Percentiles rank a stretch among this genome's conserved stretches.
These are phyloP conservation scores for Berkeleyomyces rouxiae DNA, from an alignment of 2,329 filamentous ascomycete species.

Conservation along the genomic window DNA sequence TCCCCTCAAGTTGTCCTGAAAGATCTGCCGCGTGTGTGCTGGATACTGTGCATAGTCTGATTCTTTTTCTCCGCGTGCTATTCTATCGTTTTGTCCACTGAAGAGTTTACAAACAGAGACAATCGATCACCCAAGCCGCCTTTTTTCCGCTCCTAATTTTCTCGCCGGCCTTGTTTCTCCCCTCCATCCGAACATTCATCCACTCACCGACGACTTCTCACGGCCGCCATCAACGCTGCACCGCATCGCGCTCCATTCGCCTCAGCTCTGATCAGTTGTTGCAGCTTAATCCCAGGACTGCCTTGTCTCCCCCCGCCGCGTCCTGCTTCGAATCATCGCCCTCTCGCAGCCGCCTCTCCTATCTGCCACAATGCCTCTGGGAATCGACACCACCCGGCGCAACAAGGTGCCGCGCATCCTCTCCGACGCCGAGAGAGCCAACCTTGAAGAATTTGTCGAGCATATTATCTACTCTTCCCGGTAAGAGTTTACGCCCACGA, in stretches of 20 bases:
- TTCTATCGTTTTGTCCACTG: neutral
- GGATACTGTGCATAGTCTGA: neutral
- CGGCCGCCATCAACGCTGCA: neutral
- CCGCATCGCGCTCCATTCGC: too few relatives aligned
- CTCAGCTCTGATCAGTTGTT: neutral
- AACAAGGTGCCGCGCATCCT: conserved; percentile 74
- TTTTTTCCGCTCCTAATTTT: neutral
- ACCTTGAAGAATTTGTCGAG: conserved; percentile 81
- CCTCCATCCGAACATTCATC: neutral
- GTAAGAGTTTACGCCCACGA: conserved; percentile 32
- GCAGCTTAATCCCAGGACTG: neutral
- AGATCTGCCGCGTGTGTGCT: neutral
- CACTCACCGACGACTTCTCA: too few relatives aligned
- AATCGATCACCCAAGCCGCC: neutral
- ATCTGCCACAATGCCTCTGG: conserved; percentile 20
- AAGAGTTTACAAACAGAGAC: neutral
- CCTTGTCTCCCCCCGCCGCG: neutral
- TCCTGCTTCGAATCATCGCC: neutral
- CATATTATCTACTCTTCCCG: conserved; percentile 88
- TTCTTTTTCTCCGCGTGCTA: neutral
- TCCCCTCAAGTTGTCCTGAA: neutral
- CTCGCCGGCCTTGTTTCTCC: neutral
- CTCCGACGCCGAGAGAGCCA: conserved; percentile 62
- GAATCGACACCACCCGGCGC: conserved; percentile 67
- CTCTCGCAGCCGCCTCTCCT: neutral